Conservation (phyloP, 129 eudicot species). For the Tagetes patula region DNA sequence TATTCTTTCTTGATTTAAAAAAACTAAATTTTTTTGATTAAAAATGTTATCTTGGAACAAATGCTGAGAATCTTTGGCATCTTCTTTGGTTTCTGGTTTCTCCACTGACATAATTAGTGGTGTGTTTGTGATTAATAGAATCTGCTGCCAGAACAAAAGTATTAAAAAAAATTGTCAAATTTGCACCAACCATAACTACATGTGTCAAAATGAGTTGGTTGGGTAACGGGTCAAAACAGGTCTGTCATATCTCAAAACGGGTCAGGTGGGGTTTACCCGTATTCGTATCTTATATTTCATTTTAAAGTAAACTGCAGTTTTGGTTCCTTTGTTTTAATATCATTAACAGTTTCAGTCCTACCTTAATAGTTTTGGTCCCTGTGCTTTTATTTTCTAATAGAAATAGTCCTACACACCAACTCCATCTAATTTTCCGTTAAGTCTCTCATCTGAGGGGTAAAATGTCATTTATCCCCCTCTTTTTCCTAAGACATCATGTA, state of each 20-base stretch:
- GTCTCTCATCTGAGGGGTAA: no score
- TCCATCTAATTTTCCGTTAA: no score
- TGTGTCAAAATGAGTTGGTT: not conserved
- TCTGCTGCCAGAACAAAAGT: constrained; percentile 24
- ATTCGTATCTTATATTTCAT: not conserved
- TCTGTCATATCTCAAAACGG: not conserved
- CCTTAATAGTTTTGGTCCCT: not conserved
- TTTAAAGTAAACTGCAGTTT: not conserved
- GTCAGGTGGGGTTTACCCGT: not conserved
- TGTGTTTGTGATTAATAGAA: constrained; percentile 33
- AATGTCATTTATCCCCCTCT: no score
- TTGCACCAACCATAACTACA: not conserved
- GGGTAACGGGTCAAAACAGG: not conserved
- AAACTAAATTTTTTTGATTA: not conserved
- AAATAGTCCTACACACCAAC: no score
- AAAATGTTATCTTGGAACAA: constrained; percentile 28
- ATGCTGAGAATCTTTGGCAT: constrained; percentile 40
- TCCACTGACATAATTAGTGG: constrained; percentile 35
- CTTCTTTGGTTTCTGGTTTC: constrained; percentile 30
- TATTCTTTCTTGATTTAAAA: constrained; percentile 22
- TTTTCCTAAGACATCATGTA: no score
- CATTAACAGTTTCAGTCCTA: no score
- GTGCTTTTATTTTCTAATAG: no score
- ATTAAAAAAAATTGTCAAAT: not conserved
- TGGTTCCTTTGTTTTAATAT: no score